phyloP scores from a whole-genome alignment of 345 rosid genomes.

The Capsella bursapastoris region DNA sequence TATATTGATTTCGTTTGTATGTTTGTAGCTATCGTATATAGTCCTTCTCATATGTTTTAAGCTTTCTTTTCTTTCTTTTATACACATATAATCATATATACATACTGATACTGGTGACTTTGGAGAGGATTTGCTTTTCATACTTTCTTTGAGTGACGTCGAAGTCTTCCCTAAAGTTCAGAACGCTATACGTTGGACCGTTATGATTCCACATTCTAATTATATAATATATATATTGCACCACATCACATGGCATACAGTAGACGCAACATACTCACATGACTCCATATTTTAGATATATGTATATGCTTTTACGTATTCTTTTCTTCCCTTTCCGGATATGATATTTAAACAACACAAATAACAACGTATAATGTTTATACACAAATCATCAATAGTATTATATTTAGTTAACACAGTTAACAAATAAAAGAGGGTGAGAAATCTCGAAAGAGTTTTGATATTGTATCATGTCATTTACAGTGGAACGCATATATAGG shows the following conservation, averaged over 20 bases:
- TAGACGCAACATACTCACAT: constrained; percentile 42
- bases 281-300: constrained; percentile 26
- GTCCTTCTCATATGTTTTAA: neutral
- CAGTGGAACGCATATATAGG: neutral
- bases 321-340: constrained; percentile 15
- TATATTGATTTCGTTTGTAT: neutral
- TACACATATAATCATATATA: neutral
- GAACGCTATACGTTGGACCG: constrained; percentile 38
- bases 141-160: constrained; percentile 46
- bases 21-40: neutral
- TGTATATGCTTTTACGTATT: constrained; percentile 17
- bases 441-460: neutral
- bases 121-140: constrained; percentile 36
- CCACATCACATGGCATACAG: constrained; percentile 41
- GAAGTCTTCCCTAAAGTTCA: constrained; percentile 39
- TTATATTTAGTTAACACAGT: neutral
- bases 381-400: neutral
- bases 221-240: neutral
- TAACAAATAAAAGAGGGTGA: neutral
- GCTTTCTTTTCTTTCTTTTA: neutral
- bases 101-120: constrained; percentile 30
- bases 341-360: constrained; percentile 8
- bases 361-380: neutral
- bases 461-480: neutral
- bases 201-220: constrained; percentile 36